phyloP scores from a whole-genome alignment of 2,329 filamentous ascomycete genomes.

The Pseudocercospora eumusae region DNA sequence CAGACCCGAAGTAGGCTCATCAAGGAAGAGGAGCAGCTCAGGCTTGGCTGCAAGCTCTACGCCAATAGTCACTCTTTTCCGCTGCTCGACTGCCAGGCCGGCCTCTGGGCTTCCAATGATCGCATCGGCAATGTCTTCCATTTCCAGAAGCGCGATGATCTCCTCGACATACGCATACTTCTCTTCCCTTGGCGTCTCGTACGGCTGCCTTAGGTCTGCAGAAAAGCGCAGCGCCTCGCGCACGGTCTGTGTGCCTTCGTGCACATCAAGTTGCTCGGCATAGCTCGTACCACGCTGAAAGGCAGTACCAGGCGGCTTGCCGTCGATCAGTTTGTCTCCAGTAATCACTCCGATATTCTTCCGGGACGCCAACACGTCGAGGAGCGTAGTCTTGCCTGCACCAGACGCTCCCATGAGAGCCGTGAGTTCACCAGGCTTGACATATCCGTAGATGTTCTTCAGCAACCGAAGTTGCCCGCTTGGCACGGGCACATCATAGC shows the following conservation, averaged over 20 bases:
- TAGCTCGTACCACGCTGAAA: constrained; percentile 67
- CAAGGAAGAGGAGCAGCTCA: constrained; percentile 72
- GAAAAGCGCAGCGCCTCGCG: constrained; percentile 68
- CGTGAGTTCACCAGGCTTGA: constrained; percentile 53
- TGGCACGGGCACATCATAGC: constrained; percentile 53
- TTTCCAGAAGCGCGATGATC: constrained; percentile 64
- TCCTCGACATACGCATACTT: constrained; percentile 68
- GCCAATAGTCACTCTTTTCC: constrained; percentile 66
- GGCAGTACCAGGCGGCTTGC: constrained; percentile 52
- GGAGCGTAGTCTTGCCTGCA: constrained; percentile 83
- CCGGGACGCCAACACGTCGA: constrained; percentile 71
- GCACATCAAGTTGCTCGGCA: constrained; percentile 66
- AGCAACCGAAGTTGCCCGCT: constrained; percentile 50
- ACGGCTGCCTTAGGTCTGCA: constrained; percentile 63
- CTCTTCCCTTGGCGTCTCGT: constrained; percentile 58
- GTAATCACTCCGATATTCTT: constrained; percentile 66
- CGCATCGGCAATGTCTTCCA: constrained; percentile 66
- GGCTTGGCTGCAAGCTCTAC: constrained; percentile 66
- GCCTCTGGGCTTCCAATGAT: constrained; percentile 63
- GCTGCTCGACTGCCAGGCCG: constrained; percentile 66
- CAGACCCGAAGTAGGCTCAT: constrained; percentile 76
- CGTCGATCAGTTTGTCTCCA: constrained; percentile 65
- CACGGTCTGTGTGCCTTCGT: constrained; percentile 63
- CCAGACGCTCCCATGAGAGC: constrained; percentile 58
- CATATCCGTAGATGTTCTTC: constrained; percentile 52